Base-by-base conservation (phyloP, 257 asterid species). In the Cinchona pubescens region DNA sequence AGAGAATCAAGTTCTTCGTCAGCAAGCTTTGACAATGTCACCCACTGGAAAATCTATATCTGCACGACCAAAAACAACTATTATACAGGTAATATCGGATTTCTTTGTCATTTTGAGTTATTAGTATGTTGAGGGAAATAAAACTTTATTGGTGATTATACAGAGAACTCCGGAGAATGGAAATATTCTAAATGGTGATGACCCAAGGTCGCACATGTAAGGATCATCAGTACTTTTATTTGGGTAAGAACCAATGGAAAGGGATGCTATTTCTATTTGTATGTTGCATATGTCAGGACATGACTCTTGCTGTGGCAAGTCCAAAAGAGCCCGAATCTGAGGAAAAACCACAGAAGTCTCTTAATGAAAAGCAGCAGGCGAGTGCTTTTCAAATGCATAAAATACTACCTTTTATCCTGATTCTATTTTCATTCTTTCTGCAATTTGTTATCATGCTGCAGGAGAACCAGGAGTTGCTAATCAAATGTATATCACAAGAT, bases 1-100 rank as follows among this genome's bases (percentile, higher is more conserved):
- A 21, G 99, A 95, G 86, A 95, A 91, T 81, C 99, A 95, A 91
- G 94, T 95, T 63, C 93, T 95, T 79, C 97, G 99, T 82, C 98
- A 95, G 80, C 98, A 91, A 86, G 97, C 99, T 76, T 84, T 95
- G 80, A 86, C 96, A 71, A 88, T 95, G 97, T 95, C 99, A 63
- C 98, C 99, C 29, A 90, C 96, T n/a, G 96, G 96, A 76, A 92
- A 85, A 85, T 51, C 96, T 76, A 53, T 85, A 74, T 84, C 99
- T 84, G 79, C 96, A 73, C 87, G 97, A 67, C 88, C 94, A 40
- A 95, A 89, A 86, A 89, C 78, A 32, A 85, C 94, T 76, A 84
- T 95, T 65, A 67, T 95, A 79, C 96, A 83, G 92, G 99, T 95
- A 87, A 79, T 37, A 42, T 59, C 74, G 53, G 69, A 69, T 67